Evolutionary conservation across 1,284 basidiomycete species (phyloP).

Genomic region (Microbotryum saponariae): DNA sequence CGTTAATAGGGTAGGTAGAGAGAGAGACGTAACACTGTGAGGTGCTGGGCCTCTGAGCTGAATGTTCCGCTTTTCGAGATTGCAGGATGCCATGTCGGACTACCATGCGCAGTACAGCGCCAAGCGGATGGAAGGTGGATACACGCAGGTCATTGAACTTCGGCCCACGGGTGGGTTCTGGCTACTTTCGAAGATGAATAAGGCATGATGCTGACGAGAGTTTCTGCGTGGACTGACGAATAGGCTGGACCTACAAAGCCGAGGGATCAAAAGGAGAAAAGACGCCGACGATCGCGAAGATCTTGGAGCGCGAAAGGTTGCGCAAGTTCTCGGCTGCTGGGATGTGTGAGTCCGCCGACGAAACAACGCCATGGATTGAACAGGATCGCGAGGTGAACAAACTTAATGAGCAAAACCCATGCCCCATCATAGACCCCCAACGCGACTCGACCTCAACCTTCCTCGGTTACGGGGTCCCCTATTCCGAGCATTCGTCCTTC

Average conservation of each 20-base stretch:
- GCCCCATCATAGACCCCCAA: conserved; percentile 26
- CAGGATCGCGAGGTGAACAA: neutral
- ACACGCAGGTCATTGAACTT: conserved; percentile 69
- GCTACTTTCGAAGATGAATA: neutral
- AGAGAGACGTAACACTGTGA: too few species aligned
- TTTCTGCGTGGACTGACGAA: conserved; percentile 7
- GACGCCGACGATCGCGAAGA: conserved; percentile 31
- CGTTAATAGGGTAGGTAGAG: too few species aligned
- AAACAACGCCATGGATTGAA: conserved; percentile 42
- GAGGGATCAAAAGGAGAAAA: conserved; percentile 38
- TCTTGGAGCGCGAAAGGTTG: conserved; percentile 29
- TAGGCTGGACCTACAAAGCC: conserved; percentile 36
- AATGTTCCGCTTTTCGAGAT: conserved; percentile 37
- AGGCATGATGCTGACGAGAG: neutral
- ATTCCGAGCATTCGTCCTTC: conserved; percentile 93
- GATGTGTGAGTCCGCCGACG: conserved; percentile 60
- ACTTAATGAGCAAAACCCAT: too few species aligned
- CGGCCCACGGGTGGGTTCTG: conserved; percentile 64
- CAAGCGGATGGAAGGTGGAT: conserved; percentile 46
- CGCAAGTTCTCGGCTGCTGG: conserved; percentile 34
- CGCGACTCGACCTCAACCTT: conserved; percentile 34
- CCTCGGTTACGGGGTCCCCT: conserved; percentile 60
- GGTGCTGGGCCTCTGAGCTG: conserved; percentile 47
- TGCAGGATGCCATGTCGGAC: conserved; percentile 62
- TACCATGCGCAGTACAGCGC: conserved; percentile 67